These are phyloP conservation scores for Russula compacta DNA, from an alignment of 768 basidiomycete genomes.

Conservation along the genomic window DNA sequence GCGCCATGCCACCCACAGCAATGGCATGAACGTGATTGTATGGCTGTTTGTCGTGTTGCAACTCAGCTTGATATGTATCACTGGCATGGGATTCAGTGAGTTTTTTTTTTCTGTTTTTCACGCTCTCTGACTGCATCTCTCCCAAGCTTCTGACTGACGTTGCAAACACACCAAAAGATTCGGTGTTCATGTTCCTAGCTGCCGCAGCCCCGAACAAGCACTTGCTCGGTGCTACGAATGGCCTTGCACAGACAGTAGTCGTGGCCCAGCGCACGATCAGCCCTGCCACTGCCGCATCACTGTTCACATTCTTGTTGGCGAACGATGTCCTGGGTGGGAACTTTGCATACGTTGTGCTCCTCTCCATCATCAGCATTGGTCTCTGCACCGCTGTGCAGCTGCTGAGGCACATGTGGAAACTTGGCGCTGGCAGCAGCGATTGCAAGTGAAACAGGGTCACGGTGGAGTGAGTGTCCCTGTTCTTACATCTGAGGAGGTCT, in stretches of 20 bases:
- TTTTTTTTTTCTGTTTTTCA: no score
- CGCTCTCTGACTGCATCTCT: no score
- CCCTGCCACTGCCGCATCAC: constrained; percentile 47
- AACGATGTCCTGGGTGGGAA: constrained; percentile 40
- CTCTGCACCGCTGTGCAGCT: not conserved
- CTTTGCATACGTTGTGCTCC: constrained; percentile 2
- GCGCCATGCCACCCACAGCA: not conserved
- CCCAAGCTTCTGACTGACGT: not conserved
- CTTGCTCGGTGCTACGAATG: constrained; percentile 62
- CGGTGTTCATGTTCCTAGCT: constrained; percentile 63
- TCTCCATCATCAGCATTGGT: not conserved
- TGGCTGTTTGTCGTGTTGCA: constrained; percentile 2
- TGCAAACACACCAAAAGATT: constrained; percentile 35
- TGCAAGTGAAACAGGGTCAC: not conserved
- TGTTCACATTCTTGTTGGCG: constrained; percentile 53
- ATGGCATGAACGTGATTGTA: not conserved
- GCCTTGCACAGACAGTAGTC: constrained; percentile 33
- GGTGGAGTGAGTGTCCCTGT: no score
- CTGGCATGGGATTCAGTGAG: constrained; percentile 14
- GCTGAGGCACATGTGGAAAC: not conserved
- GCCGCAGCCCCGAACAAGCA: constrained; percentile 55
- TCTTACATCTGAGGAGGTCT: no score
- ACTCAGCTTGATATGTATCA: not conserved
- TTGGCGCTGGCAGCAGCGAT: not conserved
- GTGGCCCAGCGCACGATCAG: constrained; percentile 38